Evolutionary conservation across 2,329 filamentous ascomycete species (phyloP), one percentile per base, ranked within the genome.

Genomic region (Alternaria novae-zelandiae): DNA sequence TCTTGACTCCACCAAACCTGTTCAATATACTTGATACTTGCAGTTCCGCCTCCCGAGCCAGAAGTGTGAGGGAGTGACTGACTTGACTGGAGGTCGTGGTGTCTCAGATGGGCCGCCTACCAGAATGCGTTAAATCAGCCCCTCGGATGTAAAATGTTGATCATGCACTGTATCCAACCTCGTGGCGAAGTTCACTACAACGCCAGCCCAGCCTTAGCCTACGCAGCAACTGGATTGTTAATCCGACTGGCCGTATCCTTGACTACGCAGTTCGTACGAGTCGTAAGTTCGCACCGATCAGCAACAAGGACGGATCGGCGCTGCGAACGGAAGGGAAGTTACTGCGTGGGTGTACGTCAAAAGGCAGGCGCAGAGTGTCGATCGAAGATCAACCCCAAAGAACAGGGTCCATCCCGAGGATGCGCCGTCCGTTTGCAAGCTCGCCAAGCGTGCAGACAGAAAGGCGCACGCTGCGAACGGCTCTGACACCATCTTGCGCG

Each of bases 101-200:
- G 57, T 59, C 70, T 73, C 70, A 72, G 59, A 64, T 51, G 32
- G 50, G 36, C 57, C 55, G 67, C 72, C 71, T 63, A 68, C 67
- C 55, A 53, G 20, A 28, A 30, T 49, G 54, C 44, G 49, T 50
- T 30, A 57, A 55, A 59, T 54, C 36, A 64, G 41, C 57, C 60
- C 63, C 59, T 59, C 30, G 43, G 65, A 60, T 67, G 61, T 64
- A 61, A 68, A 68, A 69, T 63, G 26, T 61, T 68, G 61, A 64
- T 66, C 47, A 45, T 45, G 61, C 65, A 50, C 26, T 51, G 36
- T 41, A 17, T 41, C n/a, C 36, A 41, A 50, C 66, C 69, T 61
- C 61, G 67, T 71, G 70, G 71, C 70, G 67, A 61, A 36, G 60
- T 59, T 43, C 57, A 64, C 54, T 55, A 57, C 44, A 47, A 41